Percentiles rank a stretch among this genome's conserved stretches.
phyloP scores from a whole-genome alignment of 805 yeast genomes.

The Clavispora phyllophila region DNA sequence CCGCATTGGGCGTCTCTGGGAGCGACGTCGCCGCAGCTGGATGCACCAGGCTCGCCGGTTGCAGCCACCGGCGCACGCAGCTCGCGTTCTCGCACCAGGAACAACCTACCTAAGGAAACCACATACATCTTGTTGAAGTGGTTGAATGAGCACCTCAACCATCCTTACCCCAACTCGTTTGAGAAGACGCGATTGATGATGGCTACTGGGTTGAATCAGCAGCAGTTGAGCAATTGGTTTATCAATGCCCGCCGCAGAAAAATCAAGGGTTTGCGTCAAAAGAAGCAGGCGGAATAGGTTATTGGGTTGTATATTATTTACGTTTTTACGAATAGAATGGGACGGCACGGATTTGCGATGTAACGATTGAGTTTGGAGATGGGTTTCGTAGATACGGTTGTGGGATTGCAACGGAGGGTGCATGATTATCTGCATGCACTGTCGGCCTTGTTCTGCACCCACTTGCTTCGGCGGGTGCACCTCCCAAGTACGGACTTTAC shows the following conservation, averaged over 20 bases:
- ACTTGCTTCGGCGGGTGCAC: too few species aligned
- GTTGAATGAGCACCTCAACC: slow-evolving; percentile 68
- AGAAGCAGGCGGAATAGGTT: slow-evolving; percentile 5
- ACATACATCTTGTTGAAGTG: slow-evolving; percentile 67
- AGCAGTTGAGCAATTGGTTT: slow-evolving; percentile 83
- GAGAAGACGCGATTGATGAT: slow-evolving; percentile 68
- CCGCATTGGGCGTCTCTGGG: neutral
- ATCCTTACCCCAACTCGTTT: slow-evolving; percentile 79
- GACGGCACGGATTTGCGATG: neutral
- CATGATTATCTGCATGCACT: too few species aligned
- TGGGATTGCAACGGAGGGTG: too few species aligned
- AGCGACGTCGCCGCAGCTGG: slow-evolving; percentile 1
- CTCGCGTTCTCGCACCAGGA: slow-evolving; percentile 39
- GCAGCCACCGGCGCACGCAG: slow-evolving; percentile 4
- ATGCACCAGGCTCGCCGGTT: slow-evolving; percentile 3
- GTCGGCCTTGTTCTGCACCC: too few species aligned
- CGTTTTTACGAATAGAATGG: neutral
- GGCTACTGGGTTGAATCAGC: slow-evolving; percentile 73
- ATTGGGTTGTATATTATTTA: neutral
- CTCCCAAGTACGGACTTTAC: too few species aligned
- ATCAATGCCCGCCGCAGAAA: slow-evolving; percentile 81
- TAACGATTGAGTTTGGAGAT: too few species aligned
- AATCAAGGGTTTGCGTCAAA: slow-evolving; percentile 47
- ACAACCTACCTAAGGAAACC: slow-evolving; percentile 74
- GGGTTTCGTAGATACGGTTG: too few species aligned